Evolutionary conservation across 2,329 filamentous ascomycete species (phyloP), one percentile per base, ranked within the genome.

Genomic region (Verticillium albo-atrum): DNA sequence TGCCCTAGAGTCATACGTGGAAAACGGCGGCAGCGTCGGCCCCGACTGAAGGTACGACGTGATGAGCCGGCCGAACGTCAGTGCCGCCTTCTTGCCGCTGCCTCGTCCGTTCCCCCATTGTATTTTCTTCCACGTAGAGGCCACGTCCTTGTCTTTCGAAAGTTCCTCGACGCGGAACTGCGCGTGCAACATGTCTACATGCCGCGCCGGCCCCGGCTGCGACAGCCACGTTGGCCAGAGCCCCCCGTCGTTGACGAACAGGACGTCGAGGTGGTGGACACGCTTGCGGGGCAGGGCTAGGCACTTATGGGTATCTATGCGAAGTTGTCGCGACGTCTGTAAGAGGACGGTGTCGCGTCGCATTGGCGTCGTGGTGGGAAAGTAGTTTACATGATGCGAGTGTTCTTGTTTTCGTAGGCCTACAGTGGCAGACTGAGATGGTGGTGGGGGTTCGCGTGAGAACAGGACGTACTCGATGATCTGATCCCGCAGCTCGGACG

Each of bases 191-290:
- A 35, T 55, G 27, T 63, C 61, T 32, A 60, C 56, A 27, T 60
- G 59, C 30, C 51, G 53, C 50, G 59, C 58, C 37, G 54, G 51
- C 50, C 56, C 58, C 55, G 63, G 61, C 35, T 62, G 53, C 35
- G 60, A 56, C 26, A 62, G 59, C 63, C 60, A 64, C 55, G 63
- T 62, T 51, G 63, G 63, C 63, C 59, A 63, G 52, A 63, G 54
- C 55, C 61, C 62, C 59, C 62, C 60, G 20, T 60, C 59, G 25
- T 61, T 61, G 57, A 64, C 63, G 52, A 59, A 63, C 63, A 63
- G 60, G 27, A 63, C 58, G 50, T 64, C 61, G 50, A 64, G 56
- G 32, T 56, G 59, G 57, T 55, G n/a, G n/a, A n/a, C n/a, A n/a
- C n/a, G n/a, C n/a, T n/a, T n/a, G n/a, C n/a, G 7, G 35, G 35